These are phyloP conservation scores for Hypomyces rosellus DNA, from an alignment of 2,329 filamentous ascomycete species.

Conservation along the genomic window DNA sequence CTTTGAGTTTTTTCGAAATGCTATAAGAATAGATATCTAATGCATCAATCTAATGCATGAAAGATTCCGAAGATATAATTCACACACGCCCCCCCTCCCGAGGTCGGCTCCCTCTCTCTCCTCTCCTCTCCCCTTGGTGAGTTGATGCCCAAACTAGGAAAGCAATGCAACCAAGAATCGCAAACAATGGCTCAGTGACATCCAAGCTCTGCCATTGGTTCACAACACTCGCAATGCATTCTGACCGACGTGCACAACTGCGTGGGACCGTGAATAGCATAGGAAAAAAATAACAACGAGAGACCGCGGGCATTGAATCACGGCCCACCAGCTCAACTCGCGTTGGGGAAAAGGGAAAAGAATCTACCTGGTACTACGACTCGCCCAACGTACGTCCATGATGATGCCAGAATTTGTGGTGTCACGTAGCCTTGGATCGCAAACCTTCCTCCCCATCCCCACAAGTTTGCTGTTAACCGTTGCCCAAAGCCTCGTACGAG, in stretches of 20 bases:
- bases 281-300: not conserved
- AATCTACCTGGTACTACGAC: not conserved
- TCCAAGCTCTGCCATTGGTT: not conserved
- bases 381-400: not conserved
- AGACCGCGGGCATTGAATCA: not conserved
- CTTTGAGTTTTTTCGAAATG: no score
- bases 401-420: not conserved
- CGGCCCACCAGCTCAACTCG: not conserved
- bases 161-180: not conserved
- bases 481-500: not conserved
- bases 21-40: no score
- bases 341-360: not conserved
- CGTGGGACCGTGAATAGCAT: not conserved
- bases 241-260: not conserved
- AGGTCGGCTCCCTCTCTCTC: not conserved
- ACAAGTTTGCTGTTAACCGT: not conserved
- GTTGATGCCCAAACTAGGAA: not conserved
- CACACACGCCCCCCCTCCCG: not conserved
- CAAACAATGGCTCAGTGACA: not conserved
- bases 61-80: no score
- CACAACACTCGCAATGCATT: not conserved
- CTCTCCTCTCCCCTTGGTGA: not conserved
- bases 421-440: not conserved
- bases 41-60: no score
- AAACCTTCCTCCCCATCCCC: not conserved